Conservation (phyloP, 2,329 filamentous ascomycete species). For the Pseudogymnoascus sp. region DNA sequence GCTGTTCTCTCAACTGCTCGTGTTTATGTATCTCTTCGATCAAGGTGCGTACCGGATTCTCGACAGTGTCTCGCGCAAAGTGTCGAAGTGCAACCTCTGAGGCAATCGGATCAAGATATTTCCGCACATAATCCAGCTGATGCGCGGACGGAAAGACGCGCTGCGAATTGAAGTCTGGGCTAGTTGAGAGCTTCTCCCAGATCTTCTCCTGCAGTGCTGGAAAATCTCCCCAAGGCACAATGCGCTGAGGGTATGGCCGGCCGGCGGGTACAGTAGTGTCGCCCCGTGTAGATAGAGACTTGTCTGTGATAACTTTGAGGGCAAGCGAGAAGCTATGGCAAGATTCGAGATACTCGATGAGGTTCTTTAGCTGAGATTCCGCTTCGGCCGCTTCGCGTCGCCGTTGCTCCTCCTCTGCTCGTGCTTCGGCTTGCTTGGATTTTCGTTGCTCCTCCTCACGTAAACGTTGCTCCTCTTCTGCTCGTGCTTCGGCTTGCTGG, state of each 20-base stretch:
- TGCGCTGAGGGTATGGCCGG: constrained; percentile 28
- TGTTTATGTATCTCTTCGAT: no score
- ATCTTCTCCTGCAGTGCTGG: constrained; percentile 25
- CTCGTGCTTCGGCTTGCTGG: constrained; percentile 26
- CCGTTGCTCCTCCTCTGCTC: constrained; percentile 17
- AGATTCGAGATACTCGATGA: constrained; percentile 25
- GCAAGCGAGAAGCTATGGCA: constrained; percentile 28
- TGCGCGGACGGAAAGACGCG: constrained; percentile 26
- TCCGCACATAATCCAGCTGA: constrained; percentile 29
- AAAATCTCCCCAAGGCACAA: constrained; percentile 31
- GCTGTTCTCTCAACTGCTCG: no score
- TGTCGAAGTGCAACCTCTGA: constrained; percentile 29
- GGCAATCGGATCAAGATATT: constrained; percentile 26
- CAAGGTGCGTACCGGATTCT: no score
- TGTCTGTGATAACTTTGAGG: constrained; percentile 27
- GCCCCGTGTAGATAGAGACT: constrained; percentile 28
- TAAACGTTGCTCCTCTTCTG: constrained; percentile 14
- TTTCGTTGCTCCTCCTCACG: constrained; percentile 15
- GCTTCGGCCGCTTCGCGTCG: constrained; percentile 10
- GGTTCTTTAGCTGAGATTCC: not conserved
- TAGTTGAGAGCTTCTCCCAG: constrained; percentile 23
- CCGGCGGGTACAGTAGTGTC: constrained; percentile 27
- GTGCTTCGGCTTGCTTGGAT: not conserved
- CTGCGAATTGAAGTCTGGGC: constrained; percentile 22
- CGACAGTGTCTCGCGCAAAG: no score